Evolutionary conservation across 352 stramenopile genomes (phyloP), one percentile per base, ranked within the genome.

Genomic region (Peronospora farinosa): DNA sequence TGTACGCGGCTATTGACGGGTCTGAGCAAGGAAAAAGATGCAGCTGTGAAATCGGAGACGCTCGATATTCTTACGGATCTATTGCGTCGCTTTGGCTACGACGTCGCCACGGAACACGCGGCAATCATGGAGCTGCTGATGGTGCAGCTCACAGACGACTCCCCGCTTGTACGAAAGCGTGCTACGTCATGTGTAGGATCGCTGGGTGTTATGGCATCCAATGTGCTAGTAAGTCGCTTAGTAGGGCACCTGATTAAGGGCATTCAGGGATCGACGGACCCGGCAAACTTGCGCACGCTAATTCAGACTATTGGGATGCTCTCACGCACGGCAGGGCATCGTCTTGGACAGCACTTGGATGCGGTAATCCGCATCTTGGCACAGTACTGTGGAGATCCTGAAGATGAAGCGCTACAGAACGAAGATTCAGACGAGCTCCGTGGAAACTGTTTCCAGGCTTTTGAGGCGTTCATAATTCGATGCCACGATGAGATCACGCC

Each of bases 231-330:
- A 12, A 94, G 94, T 44, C 78, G 86, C 23, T 78, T 98, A 35
- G 82, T 98, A 7, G 88, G 97, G 44, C 74, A 95, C 12, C 62
- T 98, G 30, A 86, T 98, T 49, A 69, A 82, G 32, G 80, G 92
- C 23, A 97, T 98, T 53, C 72, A 96, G 56, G 69, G 66, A 38
- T 76, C 78, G 21, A 74, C 62, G 7, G 70, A 84, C 39, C 72
- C 70, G 1, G 60, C 67, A 0, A 88, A 97, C 54, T 91, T 88
- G 19, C 84, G 91, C 44, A 97, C 91, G 7, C 67, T 98, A 10
- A 97, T 98, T 52, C 91, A 98, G 65, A 98, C 96, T 5, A 97
- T 99, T 46, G 97, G 96, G 15, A 98, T 95, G 25, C 87, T 99
- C 2, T 96, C 88, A 11, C 92, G 96, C 41, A 96, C 90, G 9